Evolutionary conservation across 2,329 filamentous ascomycete genomes (phyloP), one percentile per base, ranked within the genome.

Genomic region (Biscogniauxia mediterranea): DNA sequence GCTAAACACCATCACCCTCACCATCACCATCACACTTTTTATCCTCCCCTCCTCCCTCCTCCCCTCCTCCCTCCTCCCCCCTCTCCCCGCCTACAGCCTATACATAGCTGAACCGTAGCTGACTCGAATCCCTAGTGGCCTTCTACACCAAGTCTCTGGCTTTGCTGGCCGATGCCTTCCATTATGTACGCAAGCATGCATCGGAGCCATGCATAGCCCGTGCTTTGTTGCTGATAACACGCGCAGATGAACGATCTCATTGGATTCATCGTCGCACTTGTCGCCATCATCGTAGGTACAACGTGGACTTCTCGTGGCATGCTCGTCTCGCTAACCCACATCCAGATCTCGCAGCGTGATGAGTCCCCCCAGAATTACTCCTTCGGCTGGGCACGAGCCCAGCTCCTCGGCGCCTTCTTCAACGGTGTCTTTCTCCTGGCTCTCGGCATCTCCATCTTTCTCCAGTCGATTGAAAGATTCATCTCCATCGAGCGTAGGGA

Each of bases 331-430:
- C 55, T 63, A 57, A 68, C 58, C 55, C 17, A 68, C 52, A 64
- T 19, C 1, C 68, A 88, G 87, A 75, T 88, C 60, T 81, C 87
- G 20, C 82, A 89, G 64, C 77, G 80, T 51, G 77, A 78, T 52
- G 75, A 83, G 5, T 83, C 83, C 1, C 88, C 88, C 0, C 79
- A 83, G 63, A 79, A 79, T 9, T 79, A 90, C 17, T 85, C 89
- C 0, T 93, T 90, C 66, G 90, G 90, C n/a, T 93, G 89, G 89
- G 87, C 90, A 60, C 83, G 90, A 32, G 89, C 89, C 17, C 83
- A 85, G n/a, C 74, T 92, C 1, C 79, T 93, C 0, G 90, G 90
- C 5, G 89, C 89, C 21, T 93, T 93, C 74, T 93, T 93, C 81
- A 93, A 93, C 69, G 90, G 90, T 15, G 86, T 88, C 1, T 90